Evolutionary conservation across 129 eudicot genomes (phyloP).

Genomic region (Ambrosia artemisiifolia): DNA sequence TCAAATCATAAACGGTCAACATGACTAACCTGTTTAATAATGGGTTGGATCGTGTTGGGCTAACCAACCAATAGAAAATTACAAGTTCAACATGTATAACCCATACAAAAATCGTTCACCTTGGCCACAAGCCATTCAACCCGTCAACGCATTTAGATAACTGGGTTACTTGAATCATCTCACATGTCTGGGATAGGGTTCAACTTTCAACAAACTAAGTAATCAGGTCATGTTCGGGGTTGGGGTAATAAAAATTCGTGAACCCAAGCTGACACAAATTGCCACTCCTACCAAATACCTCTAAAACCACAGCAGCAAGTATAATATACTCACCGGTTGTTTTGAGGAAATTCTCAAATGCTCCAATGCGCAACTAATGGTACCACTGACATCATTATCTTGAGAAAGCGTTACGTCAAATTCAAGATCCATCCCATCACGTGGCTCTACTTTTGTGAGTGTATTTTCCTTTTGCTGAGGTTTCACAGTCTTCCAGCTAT

Average conservation of each 20-base stretch:
- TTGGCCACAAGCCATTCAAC: neutral
- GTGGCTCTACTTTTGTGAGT: conserved; percentile 34
- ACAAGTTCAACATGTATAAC: neutral
- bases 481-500: conserved; percentile 70
- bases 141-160: neutral
- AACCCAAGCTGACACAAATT: neutral
- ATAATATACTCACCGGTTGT: conserved; percentile 57
- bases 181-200: neutral
- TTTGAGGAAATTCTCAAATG: conserved; percentile 64
- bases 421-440: conserved; percentile 58
- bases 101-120: neutral
- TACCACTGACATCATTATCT: conserved; percentile 37
- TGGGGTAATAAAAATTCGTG: neutral
- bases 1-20: neutral
- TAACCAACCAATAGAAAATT: neutral
- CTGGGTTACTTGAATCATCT: neutral
- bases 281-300: neutral
- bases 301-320: neutral
- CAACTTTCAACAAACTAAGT: neutral
- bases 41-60: neutral
- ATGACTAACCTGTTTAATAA: neutral
- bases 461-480: conserved; percentile 46
- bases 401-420: conserved; percentile 48
- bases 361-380: conserved; percentile 57
- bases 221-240: neutral